phyloP scores from a whole-genome alignment of 2,329 filamentous ascomycete species.

The Chalaropsis thielavioides region DNA sequence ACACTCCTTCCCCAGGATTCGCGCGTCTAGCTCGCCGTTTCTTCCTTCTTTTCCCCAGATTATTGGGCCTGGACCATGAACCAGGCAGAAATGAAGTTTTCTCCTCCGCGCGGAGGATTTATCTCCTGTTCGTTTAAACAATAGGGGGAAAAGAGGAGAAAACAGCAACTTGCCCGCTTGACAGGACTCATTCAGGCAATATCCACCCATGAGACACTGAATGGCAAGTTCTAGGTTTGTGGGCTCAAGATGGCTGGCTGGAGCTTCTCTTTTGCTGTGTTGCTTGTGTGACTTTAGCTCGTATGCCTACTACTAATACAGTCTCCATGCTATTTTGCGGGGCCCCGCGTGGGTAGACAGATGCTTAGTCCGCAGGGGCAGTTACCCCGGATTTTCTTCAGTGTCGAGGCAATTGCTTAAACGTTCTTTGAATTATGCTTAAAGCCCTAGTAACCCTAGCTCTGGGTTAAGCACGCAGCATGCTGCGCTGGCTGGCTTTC shows the following conservation, averaged over 20 bases:
- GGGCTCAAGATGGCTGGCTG: not conserved
- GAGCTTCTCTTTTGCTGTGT: too few species aligned
- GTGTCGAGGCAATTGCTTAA: not conserved
- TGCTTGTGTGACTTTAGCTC: too few species aligned
- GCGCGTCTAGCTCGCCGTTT: not conserved
- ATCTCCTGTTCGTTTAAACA: not conserved
- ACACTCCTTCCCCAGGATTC: not conserved
- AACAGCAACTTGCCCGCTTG: not conserved
- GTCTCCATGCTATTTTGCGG: not conserved
- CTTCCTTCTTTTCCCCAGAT: not conserved
- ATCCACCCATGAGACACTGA: not conserved
- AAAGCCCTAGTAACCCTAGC: not conserved
- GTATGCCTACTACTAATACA: not conserved
- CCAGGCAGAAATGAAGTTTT: not conserved
- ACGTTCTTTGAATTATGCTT: not conserved
- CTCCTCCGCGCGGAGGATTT: not conserved
- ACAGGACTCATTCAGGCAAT: not conserved
- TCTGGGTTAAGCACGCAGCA: not conserved
- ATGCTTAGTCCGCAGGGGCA: not conserved
- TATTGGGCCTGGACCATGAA: not conserved
- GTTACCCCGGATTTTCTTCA: not conserved
- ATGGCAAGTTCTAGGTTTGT: not conserved
- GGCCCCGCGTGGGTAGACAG: not conserved
- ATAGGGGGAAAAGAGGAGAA: not conserved
- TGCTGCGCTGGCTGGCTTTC: too few species aligned